Conservation (phyloP, 1,139 yeast species). For the Blastobotrys apis region DNA sequence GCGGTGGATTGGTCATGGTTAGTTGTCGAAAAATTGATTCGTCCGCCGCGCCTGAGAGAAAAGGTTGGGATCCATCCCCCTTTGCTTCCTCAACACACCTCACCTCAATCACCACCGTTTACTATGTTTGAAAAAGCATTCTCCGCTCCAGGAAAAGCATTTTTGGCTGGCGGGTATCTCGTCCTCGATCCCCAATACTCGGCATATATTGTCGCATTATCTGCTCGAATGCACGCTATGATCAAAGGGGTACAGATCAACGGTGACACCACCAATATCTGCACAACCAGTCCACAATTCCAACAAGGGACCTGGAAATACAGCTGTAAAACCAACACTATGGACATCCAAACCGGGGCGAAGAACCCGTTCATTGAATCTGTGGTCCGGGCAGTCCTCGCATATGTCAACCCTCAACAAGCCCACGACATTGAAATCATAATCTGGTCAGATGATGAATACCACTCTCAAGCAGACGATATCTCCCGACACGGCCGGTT, state of each 20-base stretch:
- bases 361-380: constrained; percentile 76
- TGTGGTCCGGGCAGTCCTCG: constrained; percentile 51
- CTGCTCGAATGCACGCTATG: constrained; percentile 84
- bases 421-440: constrained; percentile 44
- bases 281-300: constrained; percentile 77
- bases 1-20: neutral
- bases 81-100: neutral
- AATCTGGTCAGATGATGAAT: constrained; percentile 81
- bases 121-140: constrained; percentile 38
- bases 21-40: neutral
- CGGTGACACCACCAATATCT: constrained; percentile 33
- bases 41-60: too few species aligned
- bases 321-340: constrained; percentile 13
- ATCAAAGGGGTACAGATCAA: constrained; percentile 31
- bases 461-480: constrained; percentile 66
- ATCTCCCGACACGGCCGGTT: constrained; percentile 37
- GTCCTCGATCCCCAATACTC: constrained; percentile 73
- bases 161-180: constrained; percentile 89
- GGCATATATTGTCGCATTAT: constrained; percentile 81
- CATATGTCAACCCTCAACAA: constrained; percentile 43
- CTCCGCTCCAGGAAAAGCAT: constrained; percentile 95
- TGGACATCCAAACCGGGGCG: constrained; percentile 10
- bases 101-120: neutral
- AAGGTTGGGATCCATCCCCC: too few species aligned
- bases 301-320: constrained; percentile 66